Percentiles rank a stretch among this genome's conserved stretches.
These are phyloP conservation scores for Nicotiana tomentosiformis DNA, from an alignment of 257 asterid species.

Conservation along the genomic window DNA sequence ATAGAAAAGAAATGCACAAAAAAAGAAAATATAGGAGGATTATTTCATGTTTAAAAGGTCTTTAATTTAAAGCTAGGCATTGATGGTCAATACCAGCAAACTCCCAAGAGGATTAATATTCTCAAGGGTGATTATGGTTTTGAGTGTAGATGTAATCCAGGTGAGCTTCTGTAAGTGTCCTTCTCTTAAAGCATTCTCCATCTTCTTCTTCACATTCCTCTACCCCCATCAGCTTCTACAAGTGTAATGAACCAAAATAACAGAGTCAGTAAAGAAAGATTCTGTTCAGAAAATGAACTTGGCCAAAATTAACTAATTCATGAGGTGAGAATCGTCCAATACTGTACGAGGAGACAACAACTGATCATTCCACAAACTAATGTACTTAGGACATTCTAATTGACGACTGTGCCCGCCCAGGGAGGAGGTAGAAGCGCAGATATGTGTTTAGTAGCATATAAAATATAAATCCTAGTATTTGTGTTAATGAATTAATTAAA, in stretches of 20 bases:
- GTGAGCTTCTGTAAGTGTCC: slow-evolving; percentile 58
- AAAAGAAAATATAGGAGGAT: not conserved
- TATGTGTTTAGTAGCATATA: too few species aligned
- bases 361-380: too few species aligned
- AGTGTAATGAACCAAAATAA: not conserved
- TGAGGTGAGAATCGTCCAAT: too few species aligned
- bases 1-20: not conserved
- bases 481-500: too few species aligned
- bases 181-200: slow-evolving; percentile 53
- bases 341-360: too few species aligned
- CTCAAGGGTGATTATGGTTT: slow-evolving; percentile 37
- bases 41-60: not conserved
- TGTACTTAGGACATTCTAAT: too few species aligned
- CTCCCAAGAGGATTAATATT: not conserved
- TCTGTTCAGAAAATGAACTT: too few species aligned
- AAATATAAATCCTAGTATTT: too few species aligned
- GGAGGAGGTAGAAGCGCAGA: too few species aligned
- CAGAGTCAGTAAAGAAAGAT: not conserved
- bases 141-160: slow-evolving; percentile 83
- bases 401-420: too few species aligned
- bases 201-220: slow-evolving; percentile 31
- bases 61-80: not conserved
- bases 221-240: slow-evolving; percentile 28
- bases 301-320: too few species aligned
- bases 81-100: not conserved